These are phyloP conservation scores for Cyclotella choctawhatcheeana DNA, from an alignment of 108 stramenopile genomes.

Conservation along the genomic window DNA sequence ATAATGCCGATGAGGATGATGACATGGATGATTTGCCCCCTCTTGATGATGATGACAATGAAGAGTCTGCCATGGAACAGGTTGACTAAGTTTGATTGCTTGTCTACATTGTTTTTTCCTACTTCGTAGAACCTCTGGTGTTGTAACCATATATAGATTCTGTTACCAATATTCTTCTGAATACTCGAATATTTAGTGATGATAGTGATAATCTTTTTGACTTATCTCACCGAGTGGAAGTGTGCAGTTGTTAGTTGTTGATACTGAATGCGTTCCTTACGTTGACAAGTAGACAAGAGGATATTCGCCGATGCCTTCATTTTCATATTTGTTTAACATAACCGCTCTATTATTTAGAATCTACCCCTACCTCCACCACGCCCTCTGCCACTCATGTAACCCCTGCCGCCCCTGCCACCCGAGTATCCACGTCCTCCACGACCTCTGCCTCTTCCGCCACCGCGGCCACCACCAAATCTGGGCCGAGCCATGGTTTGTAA, in stretches of 20 bases:
- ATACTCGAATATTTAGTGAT: too few relatives aligned
- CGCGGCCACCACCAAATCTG: constrained; percentile 44
- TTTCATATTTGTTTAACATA: too few relatives aligned
- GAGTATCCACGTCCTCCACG: constrained; percentile 62
- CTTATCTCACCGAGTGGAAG: too few relatives aligned
- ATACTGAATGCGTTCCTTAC: too few relatives aligned
- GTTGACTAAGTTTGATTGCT: constrained; percentile 83
- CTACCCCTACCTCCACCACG: background rate
- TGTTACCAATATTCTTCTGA: constrained; percentile 8
- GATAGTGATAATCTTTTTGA: too few relatives aligned
- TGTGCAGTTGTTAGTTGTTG: too few relatives aligned
- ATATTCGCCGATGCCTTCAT: too few relatives aligned
- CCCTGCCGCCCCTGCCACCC: constrained; percentile 67
- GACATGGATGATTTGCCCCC: constrained; percentile 96
- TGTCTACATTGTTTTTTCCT: background rate
- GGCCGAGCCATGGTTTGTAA: constrained; percentile 80
- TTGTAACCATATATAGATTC: constrained; percentile 3
- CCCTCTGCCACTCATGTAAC: constrained; percentile 19
- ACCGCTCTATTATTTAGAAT: constrained; percentile 3
- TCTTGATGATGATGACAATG: constrained; percentile 92
- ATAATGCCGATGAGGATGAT: constrained; percentile 87
- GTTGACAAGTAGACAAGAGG: too few relatives aligned
- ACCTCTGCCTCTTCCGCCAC: constrained; percentile 56
- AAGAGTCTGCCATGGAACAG: constrained; percentile 99
- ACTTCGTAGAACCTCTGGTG: background rate